Evolutionary conservation across 2,329 filamentous ascomycete species (phyloP), one percentile per base, ranked within the genome.

Genomic region (Xylariomycetidae sp.): DNA sequence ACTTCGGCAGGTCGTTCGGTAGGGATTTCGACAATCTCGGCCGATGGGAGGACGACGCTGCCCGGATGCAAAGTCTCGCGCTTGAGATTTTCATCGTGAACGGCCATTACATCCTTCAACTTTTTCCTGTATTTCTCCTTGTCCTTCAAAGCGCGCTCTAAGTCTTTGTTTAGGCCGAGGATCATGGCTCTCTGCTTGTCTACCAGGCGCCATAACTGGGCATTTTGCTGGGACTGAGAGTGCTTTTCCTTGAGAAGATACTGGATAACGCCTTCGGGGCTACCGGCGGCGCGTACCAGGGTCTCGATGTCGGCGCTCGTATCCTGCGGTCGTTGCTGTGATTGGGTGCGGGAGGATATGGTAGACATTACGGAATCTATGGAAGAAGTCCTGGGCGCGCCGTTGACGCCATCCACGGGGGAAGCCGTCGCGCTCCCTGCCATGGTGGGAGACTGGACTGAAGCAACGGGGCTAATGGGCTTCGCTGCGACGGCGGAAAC

Each of bases 171-270:
- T 42, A 98, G 70, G 6, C 89, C 90, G 14, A 95, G 62, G 34
- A 98, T 88, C 79, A 98, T 89, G 12, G 87, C 79, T 42, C 90
- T 75, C 60, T 98, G 92, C 65, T 98, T 96, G 58, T 96, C 90
- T 31, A 98, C 88, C 29, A 98, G 65, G 31, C 88, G 82, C 92
- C 92, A 98, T 50, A 98, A 65, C 57, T 98, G 90, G 13, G 81
- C 71, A 56, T 96, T 96, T 54, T 96, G 92, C 47, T 86, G 82
- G 5, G 85, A 77, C 34, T 88, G 84, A 30, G 86, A 84, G 43
- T 90, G 79, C 59, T 95, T 96, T 56, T 98, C 92, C 56, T 85
- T 93, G 43, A 95, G 65, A 31, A 98, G 66, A 50, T 92, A 86
- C 47, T 87, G 76, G 39, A 98, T 86, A 5, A 93, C 83, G 5